Evolutionary conservation across 2,329 filamentous ascomycete species (phyloP).

Genomic region (Exophiala phaeomuriformis): DNA sequence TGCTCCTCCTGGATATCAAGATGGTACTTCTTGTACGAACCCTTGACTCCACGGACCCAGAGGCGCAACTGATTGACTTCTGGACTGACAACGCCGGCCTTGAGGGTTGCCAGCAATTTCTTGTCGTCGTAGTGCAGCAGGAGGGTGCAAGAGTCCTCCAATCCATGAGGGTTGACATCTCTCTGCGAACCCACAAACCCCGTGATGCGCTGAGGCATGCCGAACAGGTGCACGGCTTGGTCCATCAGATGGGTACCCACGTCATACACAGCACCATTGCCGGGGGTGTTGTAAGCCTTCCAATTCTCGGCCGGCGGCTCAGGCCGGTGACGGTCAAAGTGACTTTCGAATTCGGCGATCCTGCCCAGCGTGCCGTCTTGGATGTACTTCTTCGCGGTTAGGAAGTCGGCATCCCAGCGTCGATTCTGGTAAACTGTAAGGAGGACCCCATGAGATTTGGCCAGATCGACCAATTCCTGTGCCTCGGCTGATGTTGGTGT

Average conservation of each 20-base stretch:
- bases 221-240: constrained; percentile 64
- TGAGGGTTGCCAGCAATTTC: constrained; percentile 56
- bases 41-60: constrained; percentile 69
- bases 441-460: constrained; percentile 45
- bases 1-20: constrained; percentile 72
- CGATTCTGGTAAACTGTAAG: constrained; percentile 70
- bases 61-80: constrained; percentile 65
- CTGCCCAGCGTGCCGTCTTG: constrained; percentile 56
- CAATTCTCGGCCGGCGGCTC: constrained; percentile 51
- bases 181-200: constrained; percentile 63
- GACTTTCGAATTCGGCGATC: constrained; percentile 69
- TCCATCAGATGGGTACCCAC: constrained; percentile 70
- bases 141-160: constrained; percentile 50
- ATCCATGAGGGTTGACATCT: constrained; percentile 46
- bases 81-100: constrained; percentile 60
- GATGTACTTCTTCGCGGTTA: constrained; percentile 60
- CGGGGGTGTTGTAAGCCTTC: constrained; percentile 61
- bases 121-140: constrained; percentile 57
- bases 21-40: constrained; percentile 64
- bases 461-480: constrained; percentile 52
- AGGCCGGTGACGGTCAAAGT: constrained; percentile 69
- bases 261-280: constrained; percentile 64
- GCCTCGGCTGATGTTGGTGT: constrained; percentile 65
- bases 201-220: constrained; percentile 59
- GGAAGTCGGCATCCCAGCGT: constrained; percentile 70